Evolutionary conservation across 2,329 filamentous ascomycete genomes (phyloP).

Genomic region (Aspergillus latus): DNA sequence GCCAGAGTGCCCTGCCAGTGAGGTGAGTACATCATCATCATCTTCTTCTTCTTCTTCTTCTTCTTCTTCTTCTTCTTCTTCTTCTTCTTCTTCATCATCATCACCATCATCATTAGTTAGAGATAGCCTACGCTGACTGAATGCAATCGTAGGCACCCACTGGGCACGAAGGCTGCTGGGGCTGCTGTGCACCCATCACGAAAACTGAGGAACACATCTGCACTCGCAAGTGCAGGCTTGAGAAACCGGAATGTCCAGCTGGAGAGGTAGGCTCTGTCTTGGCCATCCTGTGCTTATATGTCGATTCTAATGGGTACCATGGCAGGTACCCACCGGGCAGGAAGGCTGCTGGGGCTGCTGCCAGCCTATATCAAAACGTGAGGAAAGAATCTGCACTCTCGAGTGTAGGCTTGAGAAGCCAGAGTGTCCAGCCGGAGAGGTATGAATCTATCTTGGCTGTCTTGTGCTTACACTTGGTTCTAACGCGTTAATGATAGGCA

Average conservation of each 20-base stretch:
- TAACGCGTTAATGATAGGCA: background rate
- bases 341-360: conserved; percentile 9
- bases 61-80: background rate
- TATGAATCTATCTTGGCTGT: background rate
- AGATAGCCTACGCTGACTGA: background rate
- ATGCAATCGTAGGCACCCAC: background rate
- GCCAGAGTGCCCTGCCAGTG: background rate
- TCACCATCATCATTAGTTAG: background rate
- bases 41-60: background rate
- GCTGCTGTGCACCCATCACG: background rate
- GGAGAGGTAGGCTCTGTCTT: background rate
- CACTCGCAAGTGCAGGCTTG: background rate
- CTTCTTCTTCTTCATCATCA: background rate
- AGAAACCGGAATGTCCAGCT: background rate
- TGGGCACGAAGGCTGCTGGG: conserved; percentile 2
- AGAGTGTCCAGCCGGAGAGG: background rate
- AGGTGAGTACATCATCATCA: background rate
- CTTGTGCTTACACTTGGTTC: background rate
- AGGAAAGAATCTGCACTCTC: background rate
- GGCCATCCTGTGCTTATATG: background rate
- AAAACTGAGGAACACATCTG: background rate
- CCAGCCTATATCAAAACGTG: background rate
- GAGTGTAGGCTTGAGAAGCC: conserved; percentile 1
- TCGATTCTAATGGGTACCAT: no score
- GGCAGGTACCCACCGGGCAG: background rate